phyloP scores from a whole-genome alignment of 2,329 filamentous ascomycete species.

The Talaromyces rugulosus region DNA sequence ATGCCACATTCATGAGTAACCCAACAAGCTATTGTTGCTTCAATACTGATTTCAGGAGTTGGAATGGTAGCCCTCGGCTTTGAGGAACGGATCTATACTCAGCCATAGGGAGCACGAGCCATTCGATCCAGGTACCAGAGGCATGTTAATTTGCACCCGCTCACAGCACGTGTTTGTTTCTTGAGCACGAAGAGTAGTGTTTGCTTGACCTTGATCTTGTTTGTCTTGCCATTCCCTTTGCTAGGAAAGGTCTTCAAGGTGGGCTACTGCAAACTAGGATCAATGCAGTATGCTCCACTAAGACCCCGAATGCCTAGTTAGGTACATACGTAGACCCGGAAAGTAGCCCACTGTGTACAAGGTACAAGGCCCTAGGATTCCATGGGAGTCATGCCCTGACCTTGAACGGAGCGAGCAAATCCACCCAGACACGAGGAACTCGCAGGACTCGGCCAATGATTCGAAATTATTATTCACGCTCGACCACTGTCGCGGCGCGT shows the following conservation, averaged over 20 bases:
- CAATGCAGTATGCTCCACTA: background rate
- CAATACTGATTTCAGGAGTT: slow-evolving; percentile 6
- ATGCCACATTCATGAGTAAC: slow-evolving; percentile 27
- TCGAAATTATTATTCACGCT: no score
- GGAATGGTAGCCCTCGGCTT: slow-evolving; percentile 11
- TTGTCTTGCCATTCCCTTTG: background rate
- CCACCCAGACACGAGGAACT: no score
- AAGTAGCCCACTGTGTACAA: no score
- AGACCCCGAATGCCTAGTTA: background rate
- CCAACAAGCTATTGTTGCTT: slow-evolving; percentile 14
- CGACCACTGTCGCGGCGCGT: no score
- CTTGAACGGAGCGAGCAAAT: no score
- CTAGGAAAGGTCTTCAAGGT: background rate
- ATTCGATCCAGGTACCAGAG: slow-evolving; percentile 10
- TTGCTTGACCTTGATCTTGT: background rate
- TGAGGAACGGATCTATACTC: slow-evolving; percentile 23
- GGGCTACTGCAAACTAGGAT: background rate
- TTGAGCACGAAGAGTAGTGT: background rate
- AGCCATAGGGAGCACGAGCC: slow-evolving; percentile 5
- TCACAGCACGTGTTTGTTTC: background rate
- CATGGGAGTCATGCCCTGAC: no score
- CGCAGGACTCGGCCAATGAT: no score
- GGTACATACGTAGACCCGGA: background rate
- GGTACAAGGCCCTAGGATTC: no score
- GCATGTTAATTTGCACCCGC: slow-evolving; percentile 9